Percentiles rank a stretch among this genome's conserved stretches.
These are phyloP conservation scores for Pyricularia grisea DNA, from an alignment of 2,329 filamentous ascomycete species.

Conservation along the genomic window DNA sequence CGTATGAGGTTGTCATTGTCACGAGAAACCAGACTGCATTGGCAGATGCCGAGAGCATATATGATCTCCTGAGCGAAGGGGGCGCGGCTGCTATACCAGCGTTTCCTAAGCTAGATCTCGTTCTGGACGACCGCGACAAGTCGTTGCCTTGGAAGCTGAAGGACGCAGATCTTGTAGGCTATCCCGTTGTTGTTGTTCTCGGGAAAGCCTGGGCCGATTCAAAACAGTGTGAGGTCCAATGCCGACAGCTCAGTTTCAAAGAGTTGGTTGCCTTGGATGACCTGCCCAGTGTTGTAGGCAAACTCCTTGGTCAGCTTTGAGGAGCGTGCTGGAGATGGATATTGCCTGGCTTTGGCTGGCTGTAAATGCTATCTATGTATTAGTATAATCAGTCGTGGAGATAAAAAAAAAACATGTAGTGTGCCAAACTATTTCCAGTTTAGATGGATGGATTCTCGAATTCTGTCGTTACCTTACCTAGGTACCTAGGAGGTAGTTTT, in stretches of 20 bases:
- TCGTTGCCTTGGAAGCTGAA: constrained; percentile 75
- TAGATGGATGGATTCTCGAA: too few species aligned
- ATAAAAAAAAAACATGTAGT: not conserved
- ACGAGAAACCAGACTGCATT: constrained; percentile 23
- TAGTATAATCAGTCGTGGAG: not conserved
- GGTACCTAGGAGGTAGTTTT: too few species aligned
- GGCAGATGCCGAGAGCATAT: constrained; percentile 30
- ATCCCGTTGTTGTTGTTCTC: constrained; percentile 73
- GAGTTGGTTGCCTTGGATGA: constrained; percentile 44
- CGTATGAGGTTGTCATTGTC: constrained; percentile 68
- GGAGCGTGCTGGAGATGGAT: too few species aligned
- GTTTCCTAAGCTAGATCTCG: constrained; percentile 41
- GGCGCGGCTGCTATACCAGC: constrained; percentile 7
- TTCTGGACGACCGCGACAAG: constrained; percentile 65
- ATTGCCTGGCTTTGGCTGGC: not conserved
- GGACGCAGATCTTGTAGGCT: constrained; percentile 84
- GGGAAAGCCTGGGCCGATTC: constrained; percentile 58
- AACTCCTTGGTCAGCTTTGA: constrained; percentile 41
- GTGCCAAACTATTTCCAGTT: too few species aligned
- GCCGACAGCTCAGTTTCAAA: constrained; percentile 55
- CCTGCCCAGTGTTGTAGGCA: constrained; percentile 35
- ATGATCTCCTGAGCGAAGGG: constrained; percentile 43
- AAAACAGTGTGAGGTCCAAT: constrained; percentile 66
- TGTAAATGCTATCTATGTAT: not conserved
- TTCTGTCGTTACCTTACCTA: too few species aligned